Base-by-base conservation (phyloP, 305 asterid species). In the Striga hermonthica region DNA sequence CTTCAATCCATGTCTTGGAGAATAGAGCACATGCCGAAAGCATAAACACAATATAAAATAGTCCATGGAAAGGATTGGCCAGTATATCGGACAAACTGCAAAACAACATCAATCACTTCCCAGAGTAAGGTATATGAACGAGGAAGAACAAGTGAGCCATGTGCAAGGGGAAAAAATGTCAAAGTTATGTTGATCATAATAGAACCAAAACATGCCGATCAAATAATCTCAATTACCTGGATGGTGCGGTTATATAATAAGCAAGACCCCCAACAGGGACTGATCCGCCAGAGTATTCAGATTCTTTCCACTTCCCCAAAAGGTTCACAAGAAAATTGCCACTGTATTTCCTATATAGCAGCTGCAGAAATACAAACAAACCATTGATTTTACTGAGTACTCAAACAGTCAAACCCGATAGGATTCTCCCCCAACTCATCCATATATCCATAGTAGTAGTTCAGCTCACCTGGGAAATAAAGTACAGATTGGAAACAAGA, bases 1-100 rank as follows among this genome's bases (percentile, higher is more conserved):
- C 95, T 78, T 86, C 95, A 65, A 86, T 86, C 95, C 95, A 86
- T 5, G 95, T 84, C 57, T 86, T 86, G 37, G 95, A 86, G 79
- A 86, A 86, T 57, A 86, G 64, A 34, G 90, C 90, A 66, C 95
- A 86, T 36, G 90, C 95, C 55, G 90, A 80, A 35, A 86, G 80
- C 94, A 86, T 86, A 63, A 86, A 86, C 50, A 84, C 83, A 0
- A 86, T 80, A 50, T 86, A 86, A 68, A 86, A 84, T 9, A 86
- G 71, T 57, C 88, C 95, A 61, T 86, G 95, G 79, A 86, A 86
- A 14, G 94, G 94, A 73, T 86, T 79, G 60, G 94, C 88, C 47
- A 76, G 36, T 71, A 84, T 80, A 78, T 86, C 95, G 7, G 88
- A 80, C 79, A 86, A 74, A 80, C 88, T 84, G 87, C 78, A 78